Evolutionary conservation across 1,284 basidiomycete genomes (phyloP), one percentile per base, ranked within the genome.

Genomic region (Pseudozyma hubeiensis): DNA sequence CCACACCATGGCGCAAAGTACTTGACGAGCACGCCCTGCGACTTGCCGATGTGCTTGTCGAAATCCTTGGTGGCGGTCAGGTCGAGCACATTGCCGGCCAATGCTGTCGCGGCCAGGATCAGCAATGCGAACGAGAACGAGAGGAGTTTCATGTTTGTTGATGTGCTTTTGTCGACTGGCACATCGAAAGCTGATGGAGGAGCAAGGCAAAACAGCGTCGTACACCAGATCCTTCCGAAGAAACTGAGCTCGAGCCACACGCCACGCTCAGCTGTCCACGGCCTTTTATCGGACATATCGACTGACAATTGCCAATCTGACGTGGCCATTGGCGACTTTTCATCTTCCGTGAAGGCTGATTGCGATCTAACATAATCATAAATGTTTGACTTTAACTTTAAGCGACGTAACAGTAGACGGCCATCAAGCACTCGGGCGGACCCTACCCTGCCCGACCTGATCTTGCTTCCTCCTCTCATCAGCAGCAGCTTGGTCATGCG

Each of bases 1-100:
- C 82, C 82, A 53, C 82, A 84, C 82, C 82, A 84, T 16, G 81
- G 82, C 5, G 82, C 82, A 47, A 71, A 83, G 72, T 76, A 82
- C 53, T 82, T 75, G 61, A 84, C 78, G 40, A 83, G 75, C 33
- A 77, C 76, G 30, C 74, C 74, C 35, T 68, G 69, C 35, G 68
- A 54, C 43, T 75, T 70, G 50, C 81, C 81, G 33, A 83, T 72
- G 39, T 69, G 49, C 40, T 66, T 72, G 16, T 83, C 67, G 47
- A 78, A 83, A 46, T 69, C 74, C 52, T 71, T 72, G 16, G 75
- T 81, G 45, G 72, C 60, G 29, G 81, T 83, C 41, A 83, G 68
- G 41, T 83, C 81, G 50, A 81, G 56, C 10, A 82, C 81, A 51
- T 80, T 79, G 55, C 74, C 52, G 19, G 73, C 74, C 29, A 74